These are phyloP conservation scores for Coleophoma eucalyptorum DNA, from an alignment of 2,329 filamentous ascomycete genomes.

Conservation along the genomic window DNA sequence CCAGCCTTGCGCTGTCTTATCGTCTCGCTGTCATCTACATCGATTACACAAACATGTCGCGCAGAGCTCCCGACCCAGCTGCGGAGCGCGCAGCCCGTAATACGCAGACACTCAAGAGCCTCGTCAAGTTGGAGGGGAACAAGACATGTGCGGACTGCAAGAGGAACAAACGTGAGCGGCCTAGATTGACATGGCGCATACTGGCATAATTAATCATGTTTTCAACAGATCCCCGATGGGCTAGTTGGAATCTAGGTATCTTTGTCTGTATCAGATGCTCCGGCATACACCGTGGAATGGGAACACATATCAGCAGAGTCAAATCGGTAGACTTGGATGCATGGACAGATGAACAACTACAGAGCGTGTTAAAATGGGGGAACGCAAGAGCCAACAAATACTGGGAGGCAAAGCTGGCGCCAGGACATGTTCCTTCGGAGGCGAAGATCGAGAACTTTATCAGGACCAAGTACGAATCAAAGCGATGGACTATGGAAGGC, in stretches of 20 bases:
- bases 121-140: conserved; percentile 92
- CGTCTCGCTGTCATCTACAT: too few relatives aligned
- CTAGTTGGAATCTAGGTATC: conserved; percentile 96
- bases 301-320: conserved; percentile 95
- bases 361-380: conserved; percentile 92
- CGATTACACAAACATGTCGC: conserved; percentile 58
- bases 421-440: conserved; percentile 90
- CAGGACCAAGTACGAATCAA: conserved; percentile 96
- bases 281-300: conserved; percentile 97
- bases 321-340: conserved; percentile 97
- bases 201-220: too few relatives aligned
- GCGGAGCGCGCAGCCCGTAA: conserved; percentile 91
- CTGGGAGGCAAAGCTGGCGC: conserved; percentile 92
- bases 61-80: conserved; percentile 71
- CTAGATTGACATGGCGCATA: too few relatives aligned
- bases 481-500: conserved; percentile 99
- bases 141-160: conserved; percentile 99
- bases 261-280: conserved; percentile 98
- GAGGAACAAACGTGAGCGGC: conserved; percentile 83
- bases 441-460: conserved; percentile 99
- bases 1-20: too few relatives aligned
- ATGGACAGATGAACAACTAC: conserved; percentile 97
- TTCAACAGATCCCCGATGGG: conserved; percentile 88
- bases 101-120: conserved; percentile 86
- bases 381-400: conserved; percentile 97